Evolutionary conservation across 257 asterid genomes (phyloP), one percentile per base, ranked within the genome.

Genomic region (Capsicum chinense): DNA sequence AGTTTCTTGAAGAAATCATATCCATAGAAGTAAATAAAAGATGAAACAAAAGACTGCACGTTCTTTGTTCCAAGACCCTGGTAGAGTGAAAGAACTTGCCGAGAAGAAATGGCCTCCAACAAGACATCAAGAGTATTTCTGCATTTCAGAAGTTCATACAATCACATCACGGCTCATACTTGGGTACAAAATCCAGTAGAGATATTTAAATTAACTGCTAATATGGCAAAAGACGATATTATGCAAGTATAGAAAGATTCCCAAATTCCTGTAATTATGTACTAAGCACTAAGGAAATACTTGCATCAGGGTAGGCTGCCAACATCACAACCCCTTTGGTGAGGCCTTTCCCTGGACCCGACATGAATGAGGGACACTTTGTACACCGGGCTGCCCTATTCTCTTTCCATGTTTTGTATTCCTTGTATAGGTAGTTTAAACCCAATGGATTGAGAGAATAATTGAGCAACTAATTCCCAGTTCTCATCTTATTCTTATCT

Each of bases 11-110:
- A 87, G 87, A 91, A 94, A 87, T 97, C 94, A 87, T 95, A 95
- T 56, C 96, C 99, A 66, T 94, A 95, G 90, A 95, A 95, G 88
- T 95, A 95, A 60, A 95, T 88, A 73, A 94, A 95, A 83, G 89
- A 91, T 0, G 99, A 95, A 85, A 94, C 85, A 85, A 95, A 94
- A 14, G 99, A 94, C 88, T 94, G 98, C 85, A 94, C 87, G 84
- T 94, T 95, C 91, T 95, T 95, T 5, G 97, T 95, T 57, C 97
- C 97, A 73, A 95, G 85, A 26, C 99, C 99, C 89, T 95, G 99
- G 89, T 92, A 95, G 88, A 94, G 83, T 0, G 97, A 93, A 67
- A 92, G 90, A 66, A 93, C 80, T 87, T 90, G 93, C 42, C 93
- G 88, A 1, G 92, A 90, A 78, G 97, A 92, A 83, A 94, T 93